A percentile compares a stretch with the other conserved stretches of the same genome.
These are phyloP conservation scores for Parmales sp. DNA, from an alignment of 108 stramenopile species.

Conservation along the genomic window DNA sequence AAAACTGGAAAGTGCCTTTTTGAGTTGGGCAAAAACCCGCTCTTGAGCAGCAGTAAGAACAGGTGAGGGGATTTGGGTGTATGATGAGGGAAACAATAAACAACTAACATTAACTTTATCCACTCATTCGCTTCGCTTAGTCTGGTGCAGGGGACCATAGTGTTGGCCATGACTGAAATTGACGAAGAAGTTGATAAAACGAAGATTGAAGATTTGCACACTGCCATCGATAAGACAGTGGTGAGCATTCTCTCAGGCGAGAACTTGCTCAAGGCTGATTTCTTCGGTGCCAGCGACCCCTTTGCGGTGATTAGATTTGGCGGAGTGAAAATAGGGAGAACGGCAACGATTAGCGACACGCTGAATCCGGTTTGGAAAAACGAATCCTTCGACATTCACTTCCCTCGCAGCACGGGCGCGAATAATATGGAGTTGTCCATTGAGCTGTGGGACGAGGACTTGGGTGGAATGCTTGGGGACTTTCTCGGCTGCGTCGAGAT, in stretches of 20 bases:
- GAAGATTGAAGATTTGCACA: neutral
- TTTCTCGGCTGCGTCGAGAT: constrained; percentile 4
- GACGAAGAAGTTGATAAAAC: neutral
- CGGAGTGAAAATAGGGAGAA: neutral
- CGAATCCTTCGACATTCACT: neutral
- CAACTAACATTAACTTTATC: too few relatives aligned
- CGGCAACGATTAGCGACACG: neutral
- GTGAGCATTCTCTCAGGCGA: neutral
- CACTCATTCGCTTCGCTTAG: too few relatives aligned
- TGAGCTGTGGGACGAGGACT: constrained; percentile 8
- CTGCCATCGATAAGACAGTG: neutral
- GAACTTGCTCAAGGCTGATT: constrained; percentile 6
- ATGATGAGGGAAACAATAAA: too few relatives aligned
- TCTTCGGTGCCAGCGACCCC: neutral
- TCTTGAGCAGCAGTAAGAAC: neutral
- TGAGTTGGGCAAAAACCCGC: neutral
- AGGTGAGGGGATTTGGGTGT: too few relatives aligned
- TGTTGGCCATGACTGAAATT: neutral
- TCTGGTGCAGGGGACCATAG: neutral
- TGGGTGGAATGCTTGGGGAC: neutral
- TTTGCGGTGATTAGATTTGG: neutral
- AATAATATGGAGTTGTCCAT: neutral
- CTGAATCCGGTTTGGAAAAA: neutral
- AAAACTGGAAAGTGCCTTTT: neutral
- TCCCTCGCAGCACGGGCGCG: neutral